Conservation (phyloP, 2,329 filamentous ascomycete genomes). For the Xylariaceae sp. region DNA sequence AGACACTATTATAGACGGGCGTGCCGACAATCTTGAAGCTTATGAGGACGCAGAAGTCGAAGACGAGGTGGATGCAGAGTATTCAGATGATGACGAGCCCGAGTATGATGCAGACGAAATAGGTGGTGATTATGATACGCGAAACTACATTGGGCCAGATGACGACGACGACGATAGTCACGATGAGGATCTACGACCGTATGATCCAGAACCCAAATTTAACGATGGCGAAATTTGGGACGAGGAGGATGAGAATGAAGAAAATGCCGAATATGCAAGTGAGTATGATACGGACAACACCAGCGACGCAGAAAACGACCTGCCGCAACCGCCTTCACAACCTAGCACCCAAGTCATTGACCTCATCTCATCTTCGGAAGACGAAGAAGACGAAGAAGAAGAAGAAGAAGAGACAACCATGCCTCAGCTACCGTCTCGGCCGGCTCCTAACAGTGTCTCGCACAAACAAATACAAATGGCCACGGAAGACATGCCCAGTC, state of each 20-base stretch:
- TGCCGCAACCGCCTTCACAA: constrained; percentile 11
- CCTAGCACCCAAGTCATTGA: constrained; percentile 31
- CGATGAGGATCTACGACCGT: constrained; percentile 33
- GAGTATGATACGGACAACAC: constrained; percentile 28
- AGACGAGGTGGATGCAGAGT: constrained; percentile 32
- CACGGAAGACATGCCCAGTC: background rate
- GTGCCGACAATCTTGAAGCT: constrained; percentile 21
- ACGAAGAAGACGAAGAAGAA: constrained; percentile 27
- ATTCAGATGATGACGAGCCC: constrained; percentile 35
- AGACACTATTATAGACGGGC: constrained; percentile 20
- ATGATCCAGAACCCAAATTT: constrained; percentile 34
- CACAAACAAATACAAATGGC: background rate
- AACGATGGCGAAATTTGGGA: constrained; percentile 32
- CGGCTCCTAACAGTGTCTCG: background rate
- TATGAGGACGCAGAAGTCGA: constrained; percentile 33
- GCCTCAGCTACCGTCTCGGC: constrained; percentile 4
- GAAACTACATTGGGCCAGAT: constrained; percentile 34
- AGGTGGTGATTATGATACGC: constrained; percentile 38
- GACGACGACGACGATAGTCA: constrained; percentile 39
- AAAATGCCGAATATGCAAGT: constrained; percentile 21
- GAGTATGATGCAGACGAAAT: constrained; percentile 37
- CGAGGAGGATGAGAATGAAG: constrained; percentile 25
- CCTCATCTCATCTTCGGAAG: constrained; percentile 31
- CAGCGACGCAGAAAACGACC: constrained; percentile 8
- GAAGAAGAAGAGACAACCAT: constrained; percentile 6